Conservation (phyloP, 805 yeast species). For the Candida hungchunana region DNA sequence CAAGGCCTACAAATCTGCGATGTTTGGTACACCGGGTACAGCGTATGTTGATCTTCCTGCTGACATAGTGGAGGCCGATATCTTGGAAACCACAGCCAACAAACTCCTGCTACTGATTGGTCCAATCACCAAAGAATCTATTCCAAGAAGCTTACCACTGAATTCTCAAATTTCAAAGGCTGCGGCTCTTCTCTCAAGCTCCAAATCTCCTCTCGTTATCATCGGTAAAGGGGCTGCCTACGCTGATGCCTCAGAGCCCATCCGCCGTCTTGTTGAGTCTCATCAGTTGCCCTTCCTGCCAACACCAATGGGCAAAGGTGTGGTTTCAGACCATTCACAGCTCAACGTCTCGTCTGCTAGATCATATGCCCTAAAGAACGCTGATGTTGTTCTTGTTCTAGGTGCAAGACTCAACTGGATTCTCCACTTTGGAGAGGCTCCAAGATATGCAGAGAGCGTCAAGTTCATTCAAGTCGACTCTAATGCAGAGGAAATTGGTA, state of each 20-base stretch:
- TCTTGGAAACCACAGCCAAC: neutral
- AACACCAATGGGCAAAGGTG: slow-evolving; percentile 80
- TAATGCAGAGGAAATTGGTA: slow-evolving; percentile 49
- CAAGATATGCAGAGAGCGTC: slow-evolving; percentile 43
- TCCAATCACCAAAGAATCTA: slow-evolving; percentile 4
- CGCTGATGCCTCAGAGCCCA: slow-evolving; percentile 34
- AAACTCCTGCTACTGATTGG: slow-evolving; percentile 4
- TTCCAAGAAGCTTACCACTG: slow-evolving; percentile 36
- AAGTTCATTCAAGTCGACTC: slow-evolving; percentile 55
- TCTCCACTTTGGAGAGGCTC: slow-evolving; percentile 58
- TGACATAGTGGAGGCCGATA: slow-evolving; percentile 37
- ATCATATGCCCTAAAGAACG: slow-evolving; percentile 49
- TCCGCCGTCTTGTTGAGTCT: slow-evolving; percentile 38
- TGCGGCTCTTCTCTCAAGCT: slow-evolving; percentile 29
- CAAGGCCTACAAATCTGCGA: slow-evolving; percentile 42
- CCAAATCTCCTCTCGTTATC: slow-evolving; percentile 48
- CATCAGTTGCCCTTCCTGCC: slow-evolving; percentile 57
- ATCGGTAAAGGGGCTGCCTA: slow-evolving; percentile 67
- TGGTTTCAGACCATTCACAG: slow-evolving; percentile 44
- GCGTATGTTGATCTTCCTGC: slow-evolving; percentile 67
- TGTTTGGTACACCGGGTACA: slow-evolving; percentile 54
- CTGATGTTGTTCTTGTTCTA: slow-evolving; percentile 55
- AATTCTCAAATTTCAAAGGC: slow-evolving; percentile 32
- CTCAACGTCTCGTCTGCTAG: slow-evolving; percentile 61
- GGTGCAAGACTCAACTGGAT: slow-evolving; percentile 77